Conservation (phyloP, 1,284 basidiomycete genomes). For the Ganoderma sinense region DNA sequence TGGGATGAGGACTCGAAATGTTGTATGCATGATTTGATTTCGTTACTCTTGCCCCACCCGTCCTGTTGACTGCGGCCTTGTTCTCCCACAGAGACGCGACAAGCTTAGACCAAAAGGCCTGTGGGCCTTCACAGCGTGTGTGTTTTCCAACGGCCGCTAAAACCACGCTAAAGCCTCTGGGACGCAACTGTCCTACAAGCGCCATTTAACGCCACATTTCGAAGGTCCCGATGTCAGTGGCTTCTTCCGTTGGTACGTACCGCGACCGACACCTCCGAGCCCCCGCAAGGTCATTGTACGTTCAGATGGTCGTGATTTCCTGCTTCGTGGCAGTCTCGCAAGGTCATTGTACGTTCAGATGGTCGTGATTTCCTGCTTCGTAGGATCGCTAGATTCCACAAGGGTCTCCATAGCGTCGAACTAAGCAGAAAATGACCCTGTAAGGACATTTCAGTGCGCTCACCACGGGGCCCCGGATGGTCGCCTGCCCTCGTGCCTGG, state of each 20-base stretch:
- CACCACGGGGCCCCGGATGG: background rate
- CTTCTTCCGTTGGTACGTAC: background rate
- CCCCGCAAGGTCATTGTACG: background rate
- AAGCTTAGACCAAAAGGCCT: background rate
- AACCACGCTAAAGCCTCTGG: background rate
- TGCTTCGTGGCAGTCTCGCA: background rate
- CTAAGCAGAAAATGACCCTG: background rate
- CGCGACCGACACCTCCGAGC: background rate
- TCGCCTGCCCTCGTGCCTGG: background rate
- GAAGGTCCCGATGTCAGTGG: background rate
- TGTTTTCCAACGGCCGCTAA: background rate
- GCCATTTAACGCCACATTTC: background rate
- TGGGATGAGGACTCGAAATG: background rate
- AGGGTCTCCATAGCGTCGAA: background rate
- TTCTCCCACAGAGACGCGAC: background rate
- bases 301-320: background rate
- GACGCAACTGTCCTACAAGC: background rate
- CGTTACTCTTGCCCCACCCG: background rate
- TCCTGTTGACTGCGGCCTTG: background rate
- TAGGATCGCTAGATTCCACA: background rate
- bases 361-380: background rate
- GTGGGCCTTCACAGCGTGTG: background rate
- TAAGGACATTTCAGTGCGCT: background rate
- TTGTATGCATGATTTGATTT: background rate
- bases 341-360: background rate